Evolutionary conservation across 2,329 filamentous ascomycete species (phyloP).

Genomic region (Ceratocystis eucalypticola): DNA sequence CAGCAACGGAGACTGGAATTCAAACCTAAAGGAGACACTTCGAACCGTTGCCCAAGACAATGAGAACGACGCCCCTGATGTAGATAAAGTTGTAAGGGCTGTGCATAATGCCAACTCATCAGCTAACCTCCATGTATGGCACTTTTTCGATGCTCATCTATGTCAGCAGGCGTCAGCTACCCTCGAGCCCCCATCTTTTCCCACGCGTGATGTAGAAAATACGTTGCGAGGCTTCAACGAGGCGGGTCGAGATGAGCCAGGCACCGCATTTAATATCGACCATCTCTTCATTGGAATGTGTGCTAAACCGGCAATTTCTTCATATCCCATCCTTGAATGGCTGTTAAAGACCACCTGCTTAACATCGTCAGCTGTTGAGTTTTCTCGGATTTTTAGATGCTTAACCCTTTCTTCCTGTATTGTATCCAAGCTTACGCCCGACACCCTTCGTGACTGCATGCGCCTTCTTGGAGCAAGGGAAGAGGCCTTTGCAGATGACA

Average conservation of each 20-base stretch:
- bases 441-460: slow-evolving; percentile 12
- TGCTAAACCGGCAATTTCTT: slow-evolving; percentile 28
- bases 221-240: slow-evolving; percentile 23
- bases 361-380: neutral
- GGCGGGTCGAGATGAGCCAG: slow-evolving; percentile 29
- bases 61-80: slow-evolving; percentile 12
- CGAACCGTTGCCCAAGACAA: slow-evolving; percentile 10
- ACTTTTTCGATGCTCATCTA: neutral
- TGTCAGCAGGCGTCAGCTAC: neutral
- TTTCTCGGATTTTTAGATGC: slow-evolving; percentile 7
- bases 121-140: slow-evolving; percentile 9
- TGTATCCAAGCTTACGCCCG: neutral
- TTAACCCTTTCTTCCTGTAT: neutral
- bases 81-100: slow-evolving; percentile 19
- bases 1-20: neutral
- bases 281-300: neutral
- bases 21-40: slow-evolving; percentile 12
- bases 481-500: slow-evolving; percentile 10
- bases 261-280: neutral
- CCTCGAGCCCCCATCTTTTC: neutral
- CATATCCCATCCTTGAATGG: slow-evolving; percentile 55
- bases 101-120: slow-evolving; percentile 7
- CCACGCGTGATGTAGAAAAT: neutral
- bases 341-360: slow-evolving; percentile 44
- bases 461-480: slow-evolving; percentile 12